Conservation (phyloP, 2,329 filamentous ascomycete genomes). For the Ascomycota sp. region DNA sequence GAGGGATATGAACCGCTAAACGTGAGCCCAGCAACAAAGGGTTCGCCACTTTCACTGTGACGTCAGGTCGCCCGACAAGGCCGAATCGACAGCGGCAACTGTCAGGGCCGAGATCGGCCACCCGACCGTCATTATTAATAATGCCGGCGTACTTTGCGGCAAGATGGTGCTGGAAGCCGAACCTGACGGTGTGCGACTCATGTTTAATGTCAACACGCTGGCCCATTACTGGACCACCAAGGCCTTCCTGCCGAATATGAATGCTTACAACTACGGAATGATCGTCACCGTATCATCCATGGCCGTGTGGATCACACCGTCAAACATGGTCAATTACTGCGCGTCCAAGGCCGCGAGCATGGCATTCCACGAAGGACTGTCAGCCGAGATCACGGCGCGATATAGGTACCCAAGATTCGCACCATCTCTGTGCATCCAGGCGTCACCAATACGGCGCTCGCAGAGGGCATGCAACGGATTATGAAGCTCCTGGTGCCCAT, state of each 20-base stretch:
- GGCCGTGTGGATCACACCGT: slow-evolving; percentile 38
- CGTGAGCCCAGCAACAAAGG: no score
- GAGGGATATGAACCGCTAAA: no score
- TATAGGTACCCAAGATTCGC: slow-evolving; percentile 43
- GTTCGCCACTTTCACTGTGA: slow-evolving; percentile 54
- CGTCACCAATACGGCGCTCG: slow-evolving; percentile 15
- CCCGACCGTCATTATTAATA: slow-evolving; percentile 54
- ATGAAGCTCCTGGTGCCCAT: slow-evolving; percentile 13
- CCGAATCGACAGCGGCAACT: slow-evolving; percentile 27
- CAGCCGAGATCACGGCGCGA: slow-evolving; percentile 32
- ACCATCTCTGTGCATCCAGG: slow-evolving; percentile 44
- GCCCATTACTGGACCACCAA: slow-evolving; percentile 46
- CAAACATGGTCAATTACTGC: slow-evolving; percentile 47
- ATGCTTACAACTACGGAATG: slow-evolving; percentile 46
- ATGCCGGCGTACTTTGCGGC: slow-evolving; percentile 43
- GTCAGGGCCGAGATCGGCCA: slow-evolving; percentile 37
- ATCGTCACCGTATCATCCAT: slow-evolving; percentile 48
- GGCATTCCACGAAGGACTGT: slow-evolving; percentile 46
- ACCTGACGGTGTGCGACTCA: slow-evolving; percentile 39
- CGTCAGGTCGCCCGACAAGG: slow-evolving; percentile 35
- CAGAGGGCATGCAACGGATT: slow-evolving; percentile 34
- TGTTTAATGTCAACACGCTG: slow-evolving; percentile 51
- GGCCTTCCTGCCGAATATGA: slow-evolving; percentile 47
- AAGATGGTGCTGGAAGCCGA: slow-evolving; percentile 37
- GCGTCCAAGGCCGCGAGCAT: slow-evolving; percentile 45